Conservation (phyloP, 1,284 basidiomycete species). For the Tylopilus orsonianus region DNA sequence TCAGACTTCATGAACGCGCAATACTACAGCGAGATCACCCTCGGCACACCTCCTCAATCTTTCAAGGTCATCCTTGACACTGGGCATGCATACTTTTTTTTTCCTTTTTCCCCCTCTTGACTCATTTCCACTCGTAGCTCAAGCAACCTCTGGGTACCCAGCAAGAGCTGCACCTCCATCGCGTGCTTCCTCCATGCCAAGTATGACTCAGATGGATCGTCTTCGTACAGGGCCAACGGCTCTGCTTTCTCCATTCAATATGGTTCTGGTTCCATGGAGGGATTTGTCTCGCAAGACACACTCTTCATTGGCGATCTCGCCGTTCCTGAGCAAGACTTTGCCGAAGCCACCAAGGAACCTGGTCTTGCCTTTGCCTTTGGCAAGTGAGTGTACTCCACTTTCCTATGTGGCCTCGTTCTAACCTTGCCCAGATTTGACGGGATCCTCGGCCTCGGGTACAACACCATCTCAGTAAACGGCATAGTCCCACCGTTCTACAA, state of each 20-base stretch:
- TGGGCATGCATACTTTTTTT: slow-evolving; percentile 44
- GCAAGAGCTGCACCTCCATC: slow-evolving; percentile 86
- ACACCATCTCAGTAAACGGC: slow-evolving; percentile 95
- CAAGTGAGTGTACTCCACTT: slow-evolving; percentile 68
- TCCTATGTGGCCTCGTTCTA: not conserved
- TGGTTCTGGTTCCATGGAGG: slow-evolving; percentile 96
- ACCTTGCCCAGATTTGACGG: slow-evolving; percentile 78
- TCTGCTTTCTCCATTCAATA: slow-evolving; percentile 92
- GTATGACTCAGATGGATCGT: slow-evolving; percentile 85
- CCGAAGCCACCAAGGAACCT: slow-evolving; percentile 95
- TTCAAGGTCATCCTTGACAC: slow-evolving; percentile 91
- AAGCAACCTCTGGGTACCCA: slow-evolving; percentile 94
- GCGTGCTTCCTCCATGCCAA: slow-evolving; percentile 97
- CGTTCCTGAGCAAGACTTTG: slow-evolving; percentile 85
- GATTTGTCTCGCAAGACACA: slow-evolving; percentile 88
- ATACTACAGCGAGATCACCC: slow-evolving; percentile 87
- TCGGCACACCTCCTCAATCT: slow-evolving; percentile 81
- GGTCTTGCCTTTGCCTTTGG: slow-evolving; percentile 98
- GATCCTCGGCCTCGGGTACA: slow-evolving; percentile 93
- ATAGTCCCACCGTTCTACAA: slow-evolving; percentile 95
- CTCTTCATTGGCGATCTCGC: slow-evolving; percentile 84
- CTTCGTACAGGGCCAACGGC: slow-evolving; percentile 91
- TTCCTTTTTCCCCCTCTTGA: rapidly evolving
- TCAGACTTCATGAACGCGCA: slow-evolving; percentile 97
- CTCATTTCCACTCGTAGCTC: slow-evolving; percentile 49